Evolutionary conservation across 768 basidiomycete species (phyloP).

Genomic region (Lactarius sanguifluus): DNA sequence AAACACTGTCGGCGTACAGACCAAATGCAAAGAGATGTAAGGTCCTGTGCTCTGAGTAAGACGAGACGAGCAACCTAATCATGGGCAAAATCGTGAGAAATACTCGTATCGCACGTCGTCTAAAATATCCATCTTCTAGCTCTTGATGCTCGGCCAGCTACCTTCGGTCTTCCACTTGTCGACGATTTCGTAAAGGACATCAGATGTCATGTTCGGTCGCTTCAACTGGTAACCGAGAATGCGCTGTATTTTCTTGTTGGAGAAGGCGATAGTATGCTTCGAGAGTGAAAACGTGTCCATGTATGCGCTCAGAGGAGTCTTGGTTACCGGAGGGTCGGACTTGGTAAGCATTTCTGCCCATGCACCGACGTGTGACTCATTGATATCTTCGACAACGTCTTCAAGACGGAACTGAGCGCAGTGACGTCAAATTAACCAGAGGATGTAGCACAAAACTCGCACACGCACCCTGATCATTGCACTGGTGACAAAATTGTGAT

Average conservation of each 20-base stretch:
- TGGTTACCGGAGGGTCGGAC: conserved; percentile 68
- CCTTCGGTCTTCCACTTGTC: conserved; percentile 81
- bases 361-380: conserved; percentile 75
- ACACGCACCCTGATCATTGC: conserved; percentile 59
- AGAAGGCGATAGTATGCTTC: conserved; percentile 67
- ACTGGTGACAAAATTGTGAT: conserved; percentile 69
- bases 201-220: conserved; percentile 60
- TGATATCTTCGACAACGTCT: conserved; percentile 77
- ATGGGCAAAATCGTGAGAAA: conserved; percentile 24
- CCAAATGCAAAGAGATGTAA: conserved; percentile 14
- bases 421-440: conserved; percentile 8
- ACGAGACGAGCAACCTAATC: conserved; percentile 7
- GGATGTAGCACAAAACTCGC: conserved; percentile 16
- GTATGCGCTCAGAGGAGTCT: conserved; percentile 74
- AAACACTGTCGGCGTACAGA: conserved; percentile 1
- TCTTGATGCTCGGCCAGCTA: conserved; percentile 40
- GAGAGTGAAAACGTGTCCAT: conserved; percentile 72
- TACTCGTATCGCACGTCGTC: conserved; percentile 18
- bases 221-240: conserved; percentile 68
- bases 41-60: conserved; percentile 7
- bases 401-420: conserved; percentile 56
- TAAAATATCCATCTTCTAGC: conserved; percentile 8
- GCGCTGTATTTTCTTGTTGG: conserved; percentile 70
- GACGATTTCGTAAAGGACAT: conserved; percentile 64
- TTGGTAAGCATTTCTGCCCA: conserved; percentile 81